Evolutionary conservation across 805 yeast species (phyloP).

Genomic region (Wickerhamiella vanderwaltii): DNA sequence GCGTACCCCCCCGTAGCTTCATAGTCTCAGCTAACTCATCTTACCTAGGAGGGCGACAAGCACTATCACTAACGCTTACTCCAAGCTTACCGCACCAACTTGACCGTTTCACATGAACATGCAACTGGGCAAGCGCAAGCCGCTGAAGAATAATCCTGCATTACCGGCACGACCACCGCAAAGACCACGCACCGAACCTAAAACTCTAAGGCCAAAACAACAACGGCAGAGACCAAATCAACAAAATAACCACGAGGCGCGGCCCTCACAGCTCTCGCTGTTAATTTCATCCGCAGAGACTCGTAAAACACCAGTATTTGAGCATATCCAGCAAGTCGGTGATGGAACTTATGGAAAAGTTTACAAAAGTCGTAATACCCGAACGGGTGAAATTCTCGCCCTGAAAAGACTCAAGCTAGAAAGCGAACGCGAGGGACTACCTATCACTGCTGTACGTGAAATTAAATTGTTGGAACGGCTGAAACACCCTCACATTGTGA

Average conservation of each 20-base stretch:
- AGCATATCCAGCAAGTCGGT: conserved; percentile 81
- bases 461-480: conserved; percentile 73
- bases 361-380: conserved; percentile 64
- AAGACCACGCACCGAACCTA: conserved; percentile 5
- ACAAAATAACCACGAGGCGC: neutral
- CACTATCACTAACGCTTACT: too few relatives aligned
- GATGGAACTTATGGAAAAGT: conserved; percentile 98
- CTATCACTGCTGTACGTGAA: conserved; percentile 90
- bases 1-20: too few relatives aligned
- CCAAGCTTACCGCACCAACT: too few relatives aligned
- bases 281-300: neutral
- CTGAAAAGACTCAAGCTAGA: conserved; percentile 75
- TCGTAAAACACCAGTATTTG: conserved; percentile 33
- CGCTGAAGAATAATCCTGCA: too few relatives aligned
- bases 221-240: neutral
- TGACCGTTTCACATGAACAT: too few relatives aligned
- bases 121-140: too few relatives aligned
- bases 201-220: conserved; percentile 1
- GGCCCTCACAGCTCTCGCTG: too few relatives aligned
- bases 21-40: too few relatives aligned
- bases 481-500: conserved; percentile 70
- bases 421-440: conserved; percentile 85
- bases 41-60: too few relatives aligned
- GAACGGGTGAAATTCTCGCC: conserved; percentile 68
- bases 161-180: conserved; percentile 4